A percentile compares a stretch with the other conserved stretches of the same genome.
phyloP scores from a whole-genome alignment of 768 basidiomycete genomes.

The Kwoniella newhampshirensis region DNA sequence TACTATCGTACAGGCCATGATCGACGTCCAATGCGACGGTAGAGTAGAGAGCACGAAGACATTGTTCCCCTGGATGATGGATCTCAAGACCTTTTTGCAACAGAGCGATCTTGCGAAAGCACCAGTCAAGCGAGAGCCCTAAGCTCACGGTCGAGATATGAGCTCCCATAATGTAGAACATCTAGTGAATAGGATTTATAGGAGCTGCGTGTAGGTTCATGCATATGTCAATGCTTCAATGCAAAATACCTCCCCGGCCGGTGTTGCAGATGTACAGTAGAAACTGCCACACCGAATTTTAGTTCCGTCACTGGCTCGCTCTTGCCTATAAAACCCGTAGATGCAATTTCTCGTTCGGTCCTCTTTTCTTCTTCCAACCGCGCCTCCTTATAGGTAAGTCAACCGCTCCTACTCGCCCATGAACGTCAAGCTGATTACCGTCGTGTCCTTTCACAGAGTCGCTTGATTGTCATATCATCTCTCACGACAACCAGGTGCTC shows the following conservation, averaged over 20 bases:
- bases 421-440: no score
- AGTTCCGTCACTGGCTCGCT: neutral
- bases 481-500: conserved; percentile 18
- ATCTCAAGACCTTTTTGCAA: neutral
- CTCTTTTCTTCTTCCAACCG: conserved; percentile 5
- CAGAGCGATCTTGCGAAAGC: no score
- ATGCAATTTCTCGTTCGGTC: neutral
- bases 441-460: conserved; percentile 9
- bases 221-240: no score
- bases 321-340: neutral
- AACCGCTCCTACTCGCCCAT: neutral
- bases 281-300: conserved; percentile 3
- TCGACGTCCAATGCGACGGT: neutral
- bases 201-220: no score
- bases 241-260: no score
- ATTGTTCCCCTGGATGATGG: conserved; percentile 5
- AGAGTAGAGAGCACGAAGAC: neutral
- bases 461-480: conserved; percentile 11
- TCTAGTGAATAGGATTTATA: no score
- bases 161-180: no score
- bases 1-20: conserved; percentile 1
- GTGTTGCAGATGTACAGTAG: no score
- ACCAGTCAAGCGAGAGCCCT: no score
- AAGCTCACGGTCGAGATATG: no score
- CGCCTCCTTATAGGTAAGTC: conserved; percentile 22